Percentiles rank a stretch among this genome's conserved stretches.
Conservation (phyloP, 1,139 yeast species). For the Debaryomycetaceae sp. region DNA sequence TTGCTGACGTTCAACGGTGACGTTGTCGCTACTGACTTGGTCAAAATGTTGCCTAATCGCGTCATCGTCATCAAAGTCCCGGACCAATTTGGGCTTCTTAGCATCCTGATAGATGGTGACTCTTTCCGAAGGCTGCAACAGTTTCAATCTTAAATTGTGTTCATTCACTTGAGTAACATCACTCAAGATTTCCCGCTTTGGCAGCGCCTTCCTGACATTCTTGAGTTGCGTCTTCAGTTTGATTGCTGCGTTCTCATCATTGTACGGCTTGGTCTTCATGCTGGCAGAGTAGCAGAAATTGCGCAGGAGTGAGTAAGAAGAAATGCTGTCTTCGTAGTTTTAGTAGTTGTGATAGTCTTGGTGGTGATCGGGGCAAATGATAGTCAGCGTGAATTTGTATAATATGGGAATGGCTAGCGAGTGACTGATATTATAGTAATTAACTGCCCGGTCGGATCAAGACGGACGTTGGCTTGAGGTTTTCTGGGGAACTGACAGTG, state of each 20-base stretch:
- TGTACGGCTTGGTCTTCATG: slow-evolving; percentile 4
- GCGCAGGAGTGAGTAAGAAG: slow-evolving; percentile 1
- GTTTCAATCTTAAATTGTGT: slow-evolving; percentile 5
- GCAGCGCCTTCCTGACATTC: slow-evolving; percentile 5
- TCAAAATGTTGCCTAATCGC: slow-evolving; percentile 10
- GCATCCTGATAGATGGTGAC: slow-evolving; percentile 11
- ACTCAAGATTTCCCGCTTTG: slow-evolving; percentile 8
- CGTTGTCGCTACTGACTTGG: slow-evolving; percentile 7
- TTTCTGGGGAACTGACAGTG: no score
- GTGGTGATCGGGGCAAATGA: slow-evolving; percentile 1
- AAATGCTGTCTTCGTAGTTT: neutral
- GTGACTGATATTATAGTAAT: slow-evolving; percentile 6
- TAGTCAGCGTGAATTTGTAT: neutral
- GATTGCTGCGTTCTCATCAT: slow-evolving; percentile 8
- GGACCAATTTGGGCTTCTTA: slow-evolving; percentile 23
- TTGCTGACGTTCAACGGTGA: slow-evolving; percentile 6
- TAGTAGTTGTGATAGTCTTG: slow-evolving; percentile 1
- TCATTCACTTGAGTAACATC: slow-evolving; percentile 9
- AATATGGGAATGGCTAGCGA: slow-evolving; percentile 5
- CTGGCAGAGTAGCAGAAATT: no score
- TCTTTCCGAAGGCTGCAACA: neutral
- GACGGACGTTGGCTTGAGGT: no score
- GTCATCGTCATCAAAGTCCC: slow-evolving; percentile 10
- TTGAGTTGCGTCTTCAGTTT: slow-evolving; percentile 5
- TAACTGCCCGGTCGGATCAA: no score